A percentile compares a stretch with the other conserved stretches of the same genome.
Conservation (phyloP, 1,284 basidiomycete genomes). For the Malassezia caprae region DNA sequence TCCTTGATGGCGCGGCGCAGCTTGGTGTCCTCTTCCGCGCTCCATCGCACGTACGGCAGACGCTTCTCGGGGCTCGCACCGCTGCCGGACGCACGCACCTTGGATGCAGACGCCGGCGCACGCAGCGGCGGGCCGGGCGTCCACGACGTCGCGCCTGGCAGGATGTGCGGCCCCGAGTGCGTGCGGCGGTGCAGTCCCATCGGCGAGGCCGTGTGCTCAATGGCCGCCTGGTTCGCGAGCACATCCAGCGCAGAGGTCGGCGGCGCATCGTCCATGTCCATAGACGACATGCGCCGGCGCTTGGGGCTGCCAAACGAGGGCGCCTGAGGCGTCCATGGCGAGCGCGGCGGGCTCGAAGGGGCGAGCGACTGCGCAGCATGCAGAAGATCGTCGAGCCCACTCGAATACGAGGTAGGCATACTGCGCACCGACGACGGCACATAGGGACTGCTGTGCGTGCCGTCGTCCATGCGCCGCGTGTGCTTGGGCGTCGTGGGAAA, state of each 20-base stretch:
- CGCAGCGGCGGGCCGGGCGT: neutral
- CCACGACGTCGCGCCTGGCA: neutral
- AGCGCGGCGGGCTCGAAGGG: neutral
- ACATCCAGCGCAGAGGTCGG: constrained; percentile 34
- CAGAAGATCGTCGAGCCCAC: constrained; percentile 45
- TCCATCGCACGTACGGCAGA: constrained; percentile 46
- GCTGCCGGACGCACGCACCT: constrained; percentile 20
- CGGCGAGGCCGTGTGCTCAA: constrained; percentile 24
- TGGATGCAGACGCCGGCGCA: constrained; percentile 3
- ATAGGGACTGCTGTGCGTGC: neutral
- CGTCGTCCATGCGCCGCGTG: constrained; percentile 16
- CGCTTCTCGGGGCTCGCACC: constrained; percentile 45
- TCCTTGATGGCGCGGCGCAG: constrained; percentile 42
- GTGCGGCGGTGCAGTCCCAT: constrained; percentile 3
- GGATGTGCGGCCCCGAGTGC: neutral
- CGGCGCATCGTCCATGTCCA: constrained; percentile 21
- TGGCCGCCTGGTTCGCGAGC: constrained; percentile 46
- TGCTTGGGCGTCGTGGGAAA: constrained; percentile 6
- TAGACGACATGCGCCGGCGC: constrained; percentile 32
- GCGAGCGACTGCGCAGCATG: constrained; percentile 43
- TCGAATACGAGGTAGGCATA: constrained; percentile 20
- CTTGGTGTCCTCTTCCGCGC: constrained; percentile 43
- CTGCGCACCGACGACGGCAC: constrained; percentile 4
- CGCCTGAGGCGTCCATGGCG: constrained; percentile 10
- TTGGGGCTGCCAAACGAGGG: constrained; percentile 36